Percentiles rank a stretch among this genome's conserved stretches.
These are phyloP conservation scores for Boechera retrofracta DNA, from an alignment of 345 rosid genomes.

Conservation along the genomic window DNA sequence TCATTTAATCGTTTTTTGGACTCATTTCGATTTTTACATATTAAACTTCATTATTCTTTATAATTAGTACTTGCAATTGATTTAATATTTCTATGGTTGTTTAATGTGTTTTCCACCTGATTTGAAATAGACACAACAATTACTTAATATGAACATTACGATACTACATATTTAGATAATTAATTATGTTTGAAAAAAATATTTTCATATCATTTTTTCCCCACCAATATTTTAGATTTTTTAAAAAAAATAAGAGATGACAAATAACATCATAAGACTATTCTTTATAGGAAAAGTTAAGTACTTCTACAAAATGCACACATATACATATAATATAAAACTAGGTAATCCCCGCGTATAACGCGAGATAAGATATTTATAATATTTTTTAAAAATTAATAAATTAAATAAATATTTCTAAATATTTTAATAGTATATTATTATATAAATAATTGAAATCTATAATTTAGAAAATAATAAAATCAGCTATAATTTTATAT, in stretches of 20 bases:
- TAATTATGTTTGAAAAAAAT: not conserved
- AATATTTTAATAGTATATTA: too few relatives aligned
- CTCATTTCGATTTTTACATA: not conserved
- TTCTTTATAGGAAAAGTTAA: too few relatives aligned
- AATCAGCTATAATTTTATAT: too few relatives aligned
- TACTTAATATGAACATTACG: not conserved
- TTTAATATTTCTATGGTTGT: not conserved
- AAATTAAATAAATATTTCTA: too few relatives aligned
- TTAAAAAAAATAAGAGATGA: not conserved
- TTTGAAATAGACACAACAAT: not conserved
- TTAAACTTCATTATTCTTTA: not conserved
- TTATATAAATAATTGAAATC: too few relatives aligned
- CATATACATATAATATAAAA: too few relatives aligned
- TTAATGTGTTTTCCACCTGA: not conserved
- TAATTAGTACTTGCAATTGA: not conserved
- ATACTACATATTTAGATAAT: too few relatives aligned
- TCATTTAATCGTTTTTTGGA: not conserved
- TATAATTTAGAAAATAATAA: too few relatives aligned
- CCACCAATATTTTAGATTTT: not conserved
- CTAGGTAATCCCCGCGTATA: too few relatives aligned
- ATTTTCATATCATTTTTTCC: not conserved
- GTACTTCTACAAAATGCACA: too few relatives aligned
- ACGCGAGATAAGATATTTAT: too few relatives aligned
- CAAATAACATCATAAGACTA: not conserved
- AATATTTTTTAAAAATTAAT: too few relatives aligned